These are phyloP conservation scores for Lepidium campestre DNA, from an alignment of 441 rosid genomes.

Conservation along the genomic window DNA sequence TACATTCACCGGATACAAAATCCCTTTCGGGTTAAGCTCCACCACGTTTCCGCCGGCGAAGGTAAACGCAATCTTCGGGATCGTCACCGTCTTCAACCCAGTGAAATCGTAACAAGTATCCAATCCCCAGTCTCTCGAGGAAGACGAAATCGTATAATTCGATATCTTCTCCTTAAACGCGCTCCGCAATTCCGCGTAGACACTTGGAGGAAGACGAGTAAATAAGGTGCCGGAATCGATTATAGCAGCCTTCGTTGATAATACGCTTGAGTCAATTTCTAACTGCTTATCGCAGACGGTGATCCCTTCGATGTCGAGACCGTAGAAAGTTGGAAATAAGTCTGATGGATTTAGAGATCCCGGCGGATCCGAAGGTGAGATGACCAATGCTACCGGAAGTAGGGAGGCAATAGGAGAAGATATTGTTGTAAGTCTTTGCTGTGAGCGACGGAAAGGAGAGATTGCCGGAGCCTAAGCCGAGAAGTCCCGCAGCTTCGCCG, in stretches of 20 bases:
- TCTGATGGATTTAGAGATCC: conserved; percentile 27
- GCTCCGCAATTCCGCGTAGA: conserved; percentile 27
- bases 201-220: conserved; percentile 39
- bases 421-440: conserved; percentile 39
- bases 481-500: conserved; percentile 44
- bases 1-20: not conserved
- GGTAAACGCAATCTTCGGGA: conserved; percentile 39
- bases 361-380: conserved; percentile 50
- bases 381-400: conserved; percentile 44
- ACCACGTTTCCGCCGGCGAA: conserved; percentile 38
- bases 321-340: conserved; percentile 28
- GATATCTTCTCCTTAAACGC: conserved; percentile 43
- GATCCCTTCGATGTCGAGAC: conserved; percentile 34
- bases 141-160: conserved; percentile 35
- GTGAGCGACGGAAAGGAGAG: conserved; percentile 64
- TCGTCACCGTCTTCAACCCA: not conserved
- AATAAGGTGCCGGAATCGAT: conserved; percentile 59
- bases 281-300: conserved; percentile 31
- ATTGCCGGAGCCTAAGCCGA: conserved; percentile 56
- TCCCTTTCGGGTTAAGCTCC: conserved; percentile 27
- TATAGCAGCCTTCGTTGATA: conserved; percentile 25
- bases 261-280: conserved; percentile 31
- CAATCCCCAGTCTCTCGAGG: conserved; percentile 33
- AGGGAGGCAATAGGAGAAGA: conserved; percentile 74
- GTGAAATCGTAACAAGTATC: conserved; percentile 73